Evolutionary conservation across 2,329 filamentous ascomycete genomes (phyloP).

Genomic region (Penicillium expansum): DNA sequence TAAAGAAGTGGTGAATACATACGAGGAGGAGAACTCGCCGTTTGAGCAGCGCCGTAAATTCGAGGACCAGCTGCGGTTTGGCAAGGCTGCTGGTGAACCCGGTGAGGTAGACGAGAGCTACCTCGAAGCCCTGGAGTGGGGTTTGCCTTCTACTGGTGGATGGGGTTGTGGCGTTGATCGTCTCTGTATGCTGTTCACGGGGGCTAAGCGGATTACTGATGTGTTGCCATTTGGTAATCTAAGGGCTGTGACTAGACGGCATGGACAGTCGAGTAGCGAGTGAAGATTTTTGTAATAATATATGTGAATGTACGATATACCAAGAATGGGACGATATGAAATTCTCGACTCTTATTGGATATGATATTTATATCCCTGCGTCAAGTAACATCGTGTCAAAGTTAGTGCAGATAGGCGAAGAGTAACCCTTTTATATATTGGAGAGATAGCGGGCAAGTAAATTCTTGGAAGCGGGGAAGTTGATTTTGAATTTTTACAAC

Average conservation of each 20-base stretch:
- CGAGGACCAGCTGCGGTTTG: slow-evolving; percentile 53
- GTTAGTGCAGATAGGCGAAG: background rate
- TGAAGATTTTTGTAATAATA: background rate
- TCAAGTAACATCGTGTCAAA: background rate
- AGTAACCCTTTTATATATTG: background rate
- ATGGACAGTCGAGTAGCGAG: slow-evolving; percentile 7
- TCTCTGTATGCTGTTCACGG: slow-evolving; percentile 85
- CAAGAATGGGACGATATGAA: background rate
- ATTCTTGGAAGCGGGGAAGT: slow-evolving; percentile 7
- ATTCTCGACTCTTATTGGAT: slow-evolving; percentile 1
- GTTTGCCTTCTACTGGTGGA: slow-evolving; percentile 89
- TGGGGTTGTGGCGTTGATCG: slow-evolving; percentile 95
- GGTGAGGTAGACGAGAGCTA: slow-evolving; percentile 72
- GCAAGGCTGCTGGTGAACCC: slow-evolving; percentile 49
- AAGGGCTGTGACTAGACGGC: slow-evolving; percentile 48
- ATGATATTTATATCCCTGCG: background rate
- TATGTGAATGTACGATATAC: slow-evolving; percentile 10
- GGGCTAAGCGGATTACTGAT: slow-evolving; percentile 74
- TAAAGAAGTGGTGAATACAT: slow-evolving; percentile 89
- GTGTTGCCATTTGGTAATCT: slow-evolving; percentile 86
- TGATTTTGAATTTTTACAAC: slow-evolving; percentile 3
- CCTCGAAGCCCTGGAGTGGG: slow-evolving; percentile 78
- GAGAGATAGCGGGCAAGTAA: slow-evolving; percentile 1
- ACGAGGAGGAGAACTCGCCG: slow-evolving; percentile 96
- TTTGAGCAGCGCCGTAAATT: slow-evolving; percentile 84